Evolutionary conservation across 2,329 filamentous ascomycete species (phyloP), one percentile per base, ranked within the genome.

Genomic region (Ramularia collo-cygni): DNA sequence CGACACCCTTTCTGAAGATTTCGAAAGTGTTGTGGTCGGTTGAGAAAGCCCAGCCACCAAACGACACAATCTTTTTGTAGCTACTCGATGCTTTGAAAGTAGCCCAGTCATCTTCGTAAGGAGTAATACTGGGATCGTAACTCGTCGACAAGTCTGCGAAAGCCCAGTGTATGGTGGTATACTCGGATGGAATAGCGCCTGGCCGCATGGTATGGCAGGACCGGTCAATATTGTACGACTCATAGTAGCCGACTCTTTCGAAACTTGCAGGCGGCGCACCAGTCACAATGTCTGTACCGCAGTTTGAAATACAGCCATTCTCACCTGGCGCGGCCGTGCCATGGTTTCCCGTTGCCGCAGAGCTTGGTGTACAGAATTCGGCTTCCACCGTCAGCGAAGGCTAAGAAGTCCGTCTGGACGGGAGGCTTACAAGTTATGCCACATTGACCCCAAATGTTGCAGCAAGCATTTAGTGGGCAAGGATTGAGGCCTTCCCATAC

Each of bases 1-100:
- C 54, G 3, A 66, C 56, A 12, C 42, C 63, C 4, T 64, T 42
- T 1, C 66, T 55, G 38, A 70, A 63, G 27, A 69, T 63, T n/a
- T 40, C 26, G 40, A 60, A 68, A 7, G 14, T 40, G 5, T 12
- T 21, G 5, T 16, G 13, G 14, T 34, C 51, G 0, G 67, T 70
- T 1, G 61, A 67, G 42, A 66, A 64, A 15, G 52, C 54, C 69
- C 69, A 71, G 17, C 69, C 69, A 16, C 68, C 67, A 46, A 72
- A 63, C 0, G 64, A 63, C 6, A 71, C 18, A 28, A 72, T 64
- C n/a, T 48, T 52, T 43, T 69, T 66, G 29, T 58, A n/a, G 7
- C 50, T 50, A 1, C 18, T 43, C 9, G 62, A 27, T 1, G 44
- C 38, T 26, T 54, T 54, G 42, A 69, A 67, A 4, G 54, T 36